Base-by-base conservation (phyloP, 441 rosid genomes). In the Syzygium syzygioides region DNA sequence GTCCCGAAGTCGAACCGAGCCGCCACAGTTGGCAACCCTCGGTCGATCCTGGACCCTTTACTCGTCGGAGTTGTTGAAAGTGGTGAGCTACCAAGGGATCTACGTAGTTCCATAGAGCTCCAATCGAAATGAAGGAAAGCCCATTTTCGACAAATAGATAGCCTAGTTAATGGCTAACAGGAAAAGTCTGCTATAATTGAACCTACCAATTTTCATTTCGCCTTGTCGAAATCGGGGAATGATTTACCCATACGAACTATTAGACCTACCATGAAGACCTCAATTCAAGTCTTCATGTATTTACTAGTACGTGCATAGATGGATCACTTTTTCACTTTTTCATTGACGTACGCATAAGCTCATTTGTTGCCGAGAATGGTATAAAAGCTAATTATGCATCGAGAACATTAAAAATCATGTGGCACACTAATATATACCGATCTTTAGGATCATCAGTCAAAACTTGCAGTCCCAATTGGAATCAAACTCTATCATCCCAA, bases 151-250 rank as follows among this genome's bases (percentile, higher is more conserved):
- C 48, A 19, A 68, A 34, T 7, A 10, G 14, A 34, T 34, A 3
- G 79, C 79, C 79, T 19, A 19, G 79, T 11, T 34, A 68, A 68
- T 34, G 79, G 45, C 26, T 3, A 71, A 34, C 11, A 1, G 2
- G 48, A 71, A 71, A 37, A 18, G 9, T 71, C 20, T 71, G 50
- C 48, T 20, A 19, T 0, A 71, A 19, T 34, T 20, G 28, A 71
- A 71, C 80, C 80, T 26, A 37, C 14, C 26, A 20, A 34, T 71
- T 20, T 71, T 10, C 28, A 19, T 71, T 68, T 68, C 25, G 41
- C 48, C 48, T 19, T 10, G 3, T 2, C 2, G 26, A 34, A 68
- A 1, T 12, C 48, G 0, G 14, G 7, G 4, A 68, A 34, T 34
- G 79, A 19, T 68, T 68, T 68, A 68, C 28, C 26, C 26, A 5